Conservation (phyloP, 441 rosid species). For the Populus hybrid region DNA sequence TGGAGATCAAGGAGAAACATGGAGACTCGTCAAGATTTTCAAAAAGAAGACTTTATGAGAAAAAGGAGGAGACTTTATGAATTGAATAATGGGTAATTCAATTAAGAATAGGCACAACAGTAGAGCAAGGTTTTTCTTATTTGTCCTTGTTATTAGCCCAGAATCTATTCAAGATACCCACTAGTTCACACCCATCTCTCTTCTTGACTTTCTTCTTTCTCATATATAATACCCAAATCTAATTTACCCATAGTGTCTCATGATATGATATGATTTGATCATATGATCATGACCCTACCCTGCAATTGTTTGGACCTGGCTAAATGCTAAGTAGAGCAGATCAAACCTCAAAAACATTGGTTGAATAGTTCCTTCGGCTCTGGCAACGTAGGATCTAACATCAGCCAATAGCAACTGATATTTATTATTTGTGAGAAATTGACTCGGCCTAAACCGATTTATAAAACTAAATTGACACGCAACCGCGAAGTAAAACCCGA, state of each 20-base stretch:
- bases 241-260: not conserved
- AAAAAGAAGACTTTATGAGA: constrained; percentile 24
- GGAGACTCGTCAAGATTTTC: constrained; percentile 27
- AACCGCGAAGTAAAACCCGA: no score
- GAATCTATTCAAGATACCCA: constrained; percentile 39
- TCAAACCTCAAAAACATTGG: not conserved
- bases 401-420: no score
- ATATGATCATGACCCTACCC: constrained; percentile 14
- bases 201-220: constrained; percentile 24
- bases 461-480: no score
- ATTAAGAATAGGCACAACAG: constrained; percentile 31
- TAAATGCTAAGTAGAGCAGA: not conserved
- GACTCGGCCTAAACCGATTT: no score
- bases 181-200: constrained; percentile 15
- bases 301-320: constrained; percentile 6
- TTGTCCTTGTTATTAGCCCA: constrained; percentile 46
- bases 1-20: constrained; percentile 60
- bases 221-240: not conserved
- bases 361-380: not conserved
- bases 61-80: constrained; percentile 31
- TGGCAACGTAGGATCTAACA: no score
- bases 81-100: constrained; percentile 36
- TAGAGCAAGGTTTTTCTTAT: constrained; percentile 45
- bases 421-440: no score
- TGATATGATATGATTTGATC: not conserved